Conservation (phyloP, 1,139 yeast species). For the Taiozyma onychis region DNA sequence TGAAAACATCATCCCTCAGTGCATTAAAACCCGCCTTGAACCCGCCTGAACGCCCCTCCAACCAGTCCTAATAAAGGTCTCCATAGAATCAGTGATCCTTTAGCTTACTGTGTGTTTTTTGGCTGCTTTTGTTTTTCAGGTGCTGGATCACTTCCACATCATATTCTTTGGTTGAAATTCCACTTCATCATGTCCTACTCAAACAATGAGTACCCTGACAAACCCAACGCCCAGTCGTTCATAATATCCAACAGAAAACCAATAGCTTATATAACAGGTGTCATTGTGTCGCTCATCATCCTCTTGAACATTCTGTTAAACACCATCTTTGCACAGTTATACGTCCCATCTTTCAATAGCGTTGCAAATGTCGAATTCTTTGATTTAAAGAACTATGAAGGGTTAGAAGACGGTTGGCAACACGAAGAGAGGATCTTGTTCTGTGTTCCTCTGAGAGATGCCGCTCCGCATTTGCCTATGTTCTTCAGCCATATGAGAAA, state of each 20-base stretch:
- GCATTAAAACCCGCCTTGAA: too few species aligned
- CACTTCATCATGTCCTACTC: neutral
- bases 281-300: neutral
- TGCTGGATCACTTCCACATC: neutral
- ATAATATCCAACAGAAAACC: neutral
- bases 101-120: neutral
- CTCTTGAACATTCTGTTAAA: conserved; percentile 12
- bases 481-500: conserved; percentile 55
- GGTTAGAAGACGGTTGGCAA: conserved; percentile 52
- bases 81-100: neutral
- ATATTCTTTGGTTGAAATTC: too few species aligned
- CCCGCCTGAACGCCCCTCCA: too few species aligned
- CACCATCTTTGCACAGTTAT: conserved; percentile 13
- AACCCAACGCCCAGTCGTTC: neutral
- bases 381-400: conserved; percentile 46
- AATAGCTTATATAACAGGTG: neutral
- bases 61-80: too few species aligned
- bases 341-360: conserved; percentile 28
- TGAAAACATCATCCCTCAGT: too few species aligned
- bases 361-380: conserved; percentile 40
- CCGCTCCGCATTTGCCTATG: conserved; percentile 62
- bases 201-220: neutral
- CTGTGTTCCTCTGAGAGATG: conserved; percentile 67
- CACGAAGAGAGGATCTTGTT: conserved; percentile 52
- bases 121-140: neutral